Percentiles rank a stretch among this genome's conserved stretches.
phyloP scores from a whole-genome alignment of 176 grass and related monocot species.

The Aegilops bicornis region DNA sequence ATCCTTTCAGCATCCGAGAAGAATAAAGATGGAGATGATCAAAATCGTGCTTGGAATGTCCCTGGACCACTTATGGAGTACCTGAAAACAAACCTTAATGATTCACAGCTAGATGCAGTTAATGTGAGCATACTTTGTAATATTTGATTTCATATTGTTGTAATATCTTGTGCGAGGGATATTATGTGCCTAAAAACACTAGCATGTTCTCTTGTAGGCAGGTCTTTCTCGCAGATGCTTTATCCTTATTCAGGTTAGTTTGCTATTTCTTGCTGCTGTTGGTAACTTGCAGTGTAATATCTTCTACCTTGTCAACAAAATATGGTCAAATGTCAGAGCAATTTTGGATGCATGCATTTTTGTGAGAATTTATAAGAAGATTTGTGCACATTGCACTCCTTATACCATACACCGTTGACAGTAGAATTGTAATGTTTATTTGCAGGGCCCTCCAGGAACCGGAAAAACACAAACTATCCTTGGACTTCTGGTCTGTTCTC shows the following conservation, averaged over 20 bases:
- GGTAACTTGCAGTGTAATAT: conserved; percentile 28
- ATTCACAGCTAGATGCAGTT: conserved; percentile 85
- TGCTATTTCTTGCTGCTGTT: conserved; percentile 1
- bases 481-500: conserved; percentile 95
- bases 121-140: conserved; percentile 58
- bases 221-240: conserved; percentile 91
- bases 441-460: conserved; percentile 91
- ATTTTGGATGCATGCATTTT: conserved; percentile 18
- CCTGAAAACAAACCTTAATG: conserved; percentile 79
- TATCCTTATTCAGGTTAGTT: conserved; percentile 89
- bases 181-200: conserved; percentile 26
- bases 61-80: conserved; percentile 82
- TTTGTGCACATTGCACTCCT: background rate
- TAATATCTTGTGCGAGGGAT: background rate
- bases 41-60: conserved; percentile 76
- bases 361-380: conserved; percentile 19
- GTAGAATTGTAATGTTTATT: conserved; percentile 18
- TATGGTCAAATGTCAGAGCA: background rate
- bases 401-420: background rate
- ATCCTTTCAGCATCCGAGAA: conserved; percentile 78
- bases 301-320: background rate
- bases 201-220: conserved; percentile 55
- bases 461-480: conserved; percentile 99
- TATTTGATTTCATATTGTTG: background rate
- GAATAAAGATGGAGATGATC: conserved; percentile 44